phyloP scores from a whole-genome alignment of 352 stramenopile species.

The Phytophthora lateralis region DNA sequence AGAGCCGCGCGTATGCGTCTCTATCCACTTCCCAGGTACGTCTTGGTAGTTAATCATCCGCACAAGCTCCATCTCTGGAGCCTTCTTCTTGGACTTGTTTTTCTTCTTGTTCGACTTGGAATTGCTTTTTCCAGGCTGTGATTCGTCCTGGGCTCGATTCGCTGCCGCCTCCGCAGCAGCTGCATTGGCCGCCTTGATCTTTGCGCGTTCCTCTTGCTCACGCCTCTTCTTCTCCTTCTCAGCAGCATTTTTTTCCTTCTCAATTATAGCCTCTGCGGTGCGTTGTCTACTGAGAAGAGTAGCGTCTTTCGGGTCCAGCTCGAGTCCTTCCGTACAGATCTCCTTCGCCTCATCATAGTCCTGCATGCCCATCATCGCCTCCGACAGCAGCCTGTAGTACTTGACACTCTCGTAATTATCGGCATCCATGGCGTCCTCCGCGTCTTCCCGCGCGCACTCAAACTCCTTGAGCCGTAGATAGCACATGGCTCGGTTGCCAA shows the following conservation, averaged over 20 bases:
- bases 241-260: conserved; percentile 15
- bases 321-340: conserved; percentile 43
- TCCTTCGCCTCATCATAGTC: conserved; percentile 40
- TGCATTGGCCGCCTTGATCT: conserved; percentile 21
- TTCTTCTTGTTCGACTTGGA: conserved; percentile 32
- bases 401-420: conserved; percentile 38
- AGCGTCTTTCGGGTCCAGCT: conserved; percentile 29
- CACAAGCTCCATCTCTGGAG: conserved; percentile 27
- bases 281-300: conserved; percentile 27
- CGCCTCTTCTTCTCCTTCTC: conserved; percentile 38
- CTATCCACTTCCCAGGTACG: conserved; percentile 36
- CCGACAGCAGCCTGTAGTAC: conserved; percentile 44
- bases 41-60: conserved; percentile 44
- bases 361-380: conserved; percentile 42
- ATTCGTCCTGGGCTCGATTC: neutral
- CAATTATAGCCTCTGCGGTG: conserved; percentile 19
- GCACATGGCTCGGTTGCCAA: conserved; percentile 43
- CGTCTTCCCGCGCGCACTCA: conserved; percentile 38
- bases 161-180: neutral
- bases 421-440: conserved; percentile 37
- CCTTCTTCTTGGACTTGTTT: conserved; percentile 16
- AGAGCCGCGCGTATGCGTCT: conserved; percentile 28
- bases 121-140: conserved; percentile 11
- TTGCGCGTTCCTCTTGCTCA: conserved; percentile 28
- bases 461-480: conserved; percentile 38